Evolutionary conservation across 495 filamentous ascomycete species (phyloP).

Genomic region (Podospora tetraspora): DNA sequence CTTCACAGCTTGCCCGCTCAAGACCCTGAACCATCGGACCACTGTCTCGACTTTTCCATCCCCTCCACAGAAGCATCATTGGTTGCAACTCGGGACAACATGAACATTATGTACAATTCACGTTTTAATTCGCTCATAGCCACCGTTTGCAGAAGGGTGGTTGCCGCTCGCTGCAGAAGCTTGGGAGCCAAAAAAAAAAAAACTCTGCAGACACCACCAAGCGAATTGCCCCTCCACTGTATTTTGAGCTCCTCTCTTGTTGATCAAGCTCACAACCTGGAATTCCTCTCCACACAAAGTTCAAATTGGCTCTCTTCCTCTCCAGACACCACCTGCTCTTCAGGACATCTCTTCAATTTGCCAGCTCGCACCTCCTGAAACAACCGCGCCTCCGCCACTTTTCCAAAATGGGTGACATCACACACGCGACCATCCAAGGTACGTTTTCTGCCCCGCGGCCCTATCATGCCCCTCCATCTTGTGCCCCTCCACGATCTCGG

Average conservation of each 20-base stretch:
- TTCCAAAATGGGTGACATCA: conserved; percentile 31
- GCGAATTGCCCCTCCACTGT: neutral
- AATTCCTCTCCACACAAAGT: conserved; percentile 3
- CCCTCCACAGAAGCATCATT: conserved; percentile 21
- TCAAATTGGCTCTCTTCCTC: conserved; percentile 24
- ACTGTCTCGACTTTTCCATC: neutral
- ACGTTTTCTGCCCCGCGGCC: conserved; percentile 14
- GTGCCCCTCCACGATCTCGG: neutral
- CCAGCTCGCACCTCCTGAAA: conserved; percentile 6
- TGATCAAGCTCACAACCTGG: neutral
- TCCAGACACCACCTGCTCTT: conserved; percentile 17
- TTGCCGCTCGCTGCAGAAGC: conserved; percentile 1
- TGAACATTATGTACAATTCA: conserved; percentile 1
- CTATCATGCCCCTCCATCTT: conserved; percentile 9
- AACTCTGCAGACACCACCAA: conserved; percentile 5
- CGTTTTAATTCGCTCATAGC: conserved; percentile 28
- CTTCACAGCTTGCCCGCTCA: neutral
- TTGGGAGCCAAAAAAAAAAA: conserved; percentile 8
- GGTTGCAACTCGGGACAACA: conserved; percentile 2
- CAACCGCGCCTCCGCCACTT: conserved; percentile 15
- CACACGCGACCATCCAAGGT: conserved; percentile 35
- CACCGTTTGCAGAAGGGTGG: conserved; percentile 1
- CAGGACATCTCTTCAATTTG: conserved; percentile 13
- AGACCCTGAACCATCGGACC: neutral
- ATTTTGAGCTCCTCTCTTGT: neutral